A percentile compares a stretch with the other conserved stretches of the same genome.
Evolutionary conservation across 1,284 basidiomycete species (phyloP).

Genomic region (Pisolithus thermaeus): DNA sequence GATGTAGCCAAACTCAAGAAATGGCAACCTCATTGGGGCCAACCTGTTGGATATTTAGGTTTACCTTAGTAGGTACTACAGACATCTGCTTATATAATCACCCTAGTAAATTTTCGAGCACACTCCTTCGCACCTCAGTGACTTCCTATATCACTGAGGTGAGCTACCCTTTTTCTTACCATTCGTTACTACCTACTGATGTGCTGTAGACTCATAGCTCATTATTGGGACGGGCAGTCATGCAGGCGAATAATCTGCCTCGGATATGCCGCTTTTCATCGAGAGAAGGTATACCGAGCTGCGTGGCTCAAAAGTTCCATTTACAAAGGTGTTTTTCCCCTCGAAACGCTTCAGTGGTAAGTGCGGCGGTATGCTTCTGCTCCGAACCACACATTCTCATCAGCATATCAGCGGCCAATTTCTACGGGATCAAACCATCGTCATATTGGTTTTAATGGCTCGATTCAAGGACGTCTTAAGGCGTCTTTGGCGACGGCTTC

Average conservation of each 20-base stretch:
- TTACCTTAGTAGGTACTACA: too few relatives aligned
- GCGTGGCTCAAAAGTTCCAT: background rate
- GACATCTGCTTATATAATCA: too few relatives aligned
- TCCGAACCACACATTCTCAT: background rate
- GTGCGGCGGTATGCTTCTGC: background rate
- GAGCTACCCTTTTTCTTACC: too few relatives aligned
- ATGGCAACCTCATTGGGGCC: too few relatives aligned
- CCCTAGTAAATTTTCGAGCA: too few relatives aligned
- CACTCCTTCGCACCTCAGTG: too few relatives aligned
- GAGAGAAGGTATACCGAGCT: background rate
- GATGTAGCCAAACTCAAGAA: too few relatives aligned
- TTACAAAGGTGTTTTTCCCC: background rate
- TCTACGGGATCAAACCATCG: background rate
- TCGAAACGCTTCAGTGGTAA: background rate
- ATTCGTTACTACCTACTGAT: too few relatives aligned
- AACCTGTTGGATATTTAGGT: background rate
- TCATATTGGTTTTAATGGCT: background rate
- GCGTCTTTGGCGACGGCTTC: background rate
- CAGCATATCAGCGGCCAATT: background rate
- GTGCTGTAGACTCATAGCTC: too few relatives aligned
- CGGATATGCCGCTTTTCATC: background rate
- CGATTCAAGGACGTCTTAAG: background rate
- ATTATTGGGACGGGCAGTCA: background rate
- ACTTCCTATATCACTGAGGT: too few relatives aligned
- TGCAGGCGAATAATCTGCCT: background rate